Evolutionary conservation across 768 basidiomycete species (phyloP), one percentile per base, ranked within the genome.

Genomic region (Galerina marginata): DNA sequence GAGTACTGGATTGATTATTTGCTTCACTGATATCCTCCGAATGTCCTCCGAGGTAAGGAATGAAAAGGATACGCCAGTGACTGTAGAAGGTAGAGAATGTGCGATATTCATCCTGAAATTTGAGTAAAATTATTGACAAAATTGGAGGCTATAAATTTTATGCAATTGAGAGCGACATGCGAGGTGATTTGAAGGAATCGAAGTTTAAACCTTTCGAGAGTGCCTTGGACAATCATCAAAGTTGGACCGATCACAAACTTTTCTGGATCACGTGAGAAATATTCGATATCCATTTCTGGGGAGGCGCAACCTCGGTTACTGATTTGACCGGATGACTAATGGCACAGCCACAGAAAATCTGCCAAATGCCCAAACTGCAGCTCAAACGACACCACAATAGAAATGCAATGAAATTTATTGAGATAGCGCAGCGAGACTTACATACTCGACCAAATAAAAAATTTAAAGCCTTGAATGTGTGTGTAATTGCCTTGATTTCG

Each of bases 21-120:
- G 94, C 78, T 97, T 96, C 70, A 99, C 96, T n/a, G 95, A 96
- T 70, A 99, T 94, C 59, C 91, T 86, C 46, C 91, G 87, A 70
- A 98, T 83, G 74, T 99, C 96, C 66, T 91, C 84, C 12, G 93
- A 80, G 14, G 91, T 86, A 53, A 99, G 87, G 74, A 95, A 96
- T 1, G 95, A 95, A 75, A 99, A 99, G 9, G 95, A 94, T 60
- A 98, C 77, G 63, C 91, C 90, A 56, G 87, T 77, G 62, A 96
- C 89, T 33, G 88, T 86, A 0, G 95, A 90, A n/a, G 94, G 90
- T 44, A 99, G 75, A 11, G 96, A 90, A 67, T 91, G 86, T 4
- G 95, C 83, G 76, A 96, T 92, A 75, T 99, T 96, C 96, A 98
- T 94, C 47, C 40, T 40, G 15, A 29, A 47, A 36, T 44, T 46